phyloP scores from a whole-genome alignment of 202 grass and related monocot genomes.

The Panicum hallii region DNA sequence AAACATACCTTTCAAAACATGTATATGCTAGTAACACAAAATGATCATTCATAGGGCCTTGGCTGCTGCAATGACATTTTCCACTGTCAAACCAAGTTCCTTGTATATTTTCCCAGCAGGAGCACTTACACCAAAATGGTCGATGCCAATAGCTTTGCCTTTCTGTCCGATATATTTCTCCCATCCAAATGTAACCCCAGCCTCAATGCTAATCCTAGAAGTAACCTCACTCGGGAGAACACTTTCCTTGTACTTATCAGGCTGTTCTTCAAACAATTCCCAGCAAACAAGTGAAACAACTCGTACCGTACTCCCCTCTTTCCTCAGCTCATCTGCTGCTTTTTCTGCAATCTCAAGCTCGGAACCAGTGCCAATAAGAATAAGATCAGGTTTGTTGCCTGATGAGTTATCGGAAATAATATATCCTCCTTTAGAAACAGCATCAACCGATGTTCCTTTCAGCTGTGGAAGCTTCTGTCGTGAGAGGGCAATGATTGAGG shows the following conservation, averaged over 20 bases:
- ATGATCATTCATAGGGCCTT: slow-evolving; percentile 35
- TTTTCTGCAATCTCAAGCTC: slow-evolving; percentile 78
- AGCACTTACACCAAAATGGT: slow-evolving; percentile 65
- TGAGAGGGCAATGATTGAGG: slow-evolving; percentile 72
- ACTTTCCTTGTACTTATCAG: slow-evolving; percentile 67
- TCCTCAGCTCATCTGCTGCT: slow-evolving; percentile 65
- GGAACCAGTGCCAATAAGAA: slow-evolving; percentile 66
- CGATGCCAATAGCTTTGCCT: slow-evolving; percentile 65
- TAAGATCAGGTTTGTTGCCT: slow-evolving; percentile 68
- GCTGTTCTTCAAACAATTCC: slow-evolving; percentile 82
- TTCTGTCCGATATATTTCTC: slow-evolving; percentile 65
- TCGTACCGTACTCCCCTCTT: slow-evolving; percentile 54
- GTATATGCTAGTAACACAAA: background rate
- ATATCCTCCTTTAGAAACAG: slow-evolving; percentile 75
- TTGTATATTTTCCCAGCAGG: slow-evolving; percentile 78
- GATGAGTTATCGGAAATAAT: slow-evolving; percentile 69
- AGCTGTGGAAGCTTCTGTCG: slow-evolving; percentile 69
- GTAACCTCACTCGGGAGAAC: slow-evolving; percentile 60
- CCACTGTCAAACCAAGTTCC: slow-evolving; percentile 65
- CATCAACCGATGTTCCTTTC: slow-evolving; percentile 63
- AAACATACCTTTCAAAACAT: background rate
- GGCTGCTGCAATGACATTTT: slow-evolving; percentile 61
- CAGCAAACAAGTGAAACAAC: slow-evolving; percentile 79
- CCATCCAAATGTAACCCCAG: slow-evolving; percentile 74
- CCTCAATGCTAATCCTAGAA: slow-evolving; percentile 72